A percentile compares a stretch with the other conserved stretches of the same genome.
Evolutionary conservation across 495 filamentous ascomycete species (phyloP).

Genomic region (Aspergillus mulundensis): DNA sequence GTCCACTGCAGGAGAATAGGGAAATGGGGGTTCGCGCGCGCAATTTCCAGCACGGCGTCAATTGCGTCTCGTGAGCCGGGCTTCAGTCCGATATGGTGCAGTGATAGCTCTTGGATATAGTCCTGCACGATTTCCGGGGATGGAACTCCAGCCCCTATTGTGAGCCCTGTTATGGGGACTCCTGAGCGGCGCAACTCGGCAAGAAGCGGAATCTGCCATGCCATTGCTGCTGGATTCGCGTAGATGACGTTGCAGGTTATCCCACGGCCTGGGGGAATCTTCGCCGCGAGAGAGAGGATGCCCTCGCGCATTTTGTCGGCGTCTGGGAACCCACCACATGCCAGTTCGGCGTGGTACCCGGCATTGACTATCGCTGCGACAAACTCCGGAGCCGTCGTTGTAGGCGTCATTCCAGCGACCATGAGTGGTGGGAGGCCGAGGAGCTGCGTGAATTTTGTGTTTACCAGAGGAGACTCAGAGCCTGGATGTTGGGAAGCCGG

Average conservation of each 20-base stretch:
- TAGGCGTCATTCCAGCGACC: conserved; percentile 95
- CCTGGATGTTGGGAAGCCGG: conserved; percentile 21
- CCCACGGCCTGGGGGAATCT: conserved; percentile 82
- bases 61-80: conserved; percentile 87
- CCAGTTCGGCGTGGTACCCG: conserved; percentile 88
- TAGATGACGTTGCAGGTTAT: conserved; percentile 96
- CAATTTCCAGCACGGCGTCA: conserved; percentile 84
- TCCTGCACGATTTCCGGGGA: conserved; percentile 90
- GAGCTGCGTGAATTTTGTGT: conserved; percentile 95
- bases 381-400: conserved; percentile 90
- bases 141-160: conserved; percentile 89
- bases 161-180: conserved; percentile 88
- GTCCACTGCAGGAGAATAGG: conserved; percentile 93
- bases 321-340: conserved; percentile 58
- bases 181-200: conserved; percentile 78
- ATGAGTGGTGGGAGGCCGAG: conserved; percentile 84
- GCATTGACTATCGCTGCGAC: conserved; percentile 91
- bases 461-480: conserved; percentile 34
- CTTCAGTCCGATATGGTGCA: conserved; percentile 94
- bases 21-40: conserved; percentile 82
- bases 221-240: conserved; percentile 91
- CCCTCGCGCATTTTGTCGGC: too few species aligned
- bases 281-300: conserved; percentile 59
- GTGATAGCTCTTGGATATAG: conserved; percentile 82
- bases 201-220: conserved; percentile 92